Base-by-base conservation (phyloP, 371 early-diverging fungal genomes). In the Rhizopus delemar region DNA sequence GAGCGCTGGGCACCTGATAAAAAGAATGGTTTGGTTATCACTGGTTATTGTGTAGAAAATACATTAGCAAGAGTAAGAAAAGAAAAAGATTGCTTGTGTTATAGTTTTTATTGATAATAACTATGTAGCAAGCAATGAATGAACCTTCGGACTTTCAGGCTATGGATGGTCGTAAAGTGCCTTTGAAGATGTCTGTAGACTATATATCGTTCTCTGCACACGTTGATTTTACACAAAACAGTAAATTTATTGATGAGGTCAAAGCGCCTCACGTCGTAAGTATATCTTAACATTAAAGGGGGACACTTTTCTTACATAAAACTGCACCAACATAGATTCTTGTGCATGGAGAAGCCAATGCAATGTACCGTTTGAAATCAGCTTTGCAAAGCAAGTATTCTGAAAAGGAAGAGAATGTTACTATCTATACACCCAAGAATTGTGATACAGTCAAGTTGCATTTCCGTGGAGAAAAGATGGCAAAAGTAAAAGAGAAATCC, bases 161-260 rank as follows among this genome's bases (percentile, higher is more conserved):
- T 34, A 86, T 90, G 80, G 75, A 84, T 51, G 99, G 99, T 39
- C 84, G 88, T 32, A 91, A 84, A 52, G 81, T 99, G n/a, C 92
- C 94, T 46, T 78, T 98, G 9, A 83, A 91, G 7, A 87, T 98
- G 85, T 85, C 93, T 0, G 95, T 99, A 39, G 94, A 97, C 53
- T 99, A 97, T 73, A 94, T 99, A 16, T 98, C 99, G 0, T 99
- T 99, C 69, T 94, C 95, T 39, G 99, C 99, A 0, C 99, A 99
- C 66, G 99, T 99, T 8, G 99, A 99, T 77, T 99, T 90, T 72
- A 86, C 93, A 5, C 99, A 99, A 77, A 99, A 99, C 79, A 90
- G 90, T 52, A 87, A 93, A 67, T 99, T 99, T 72, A 99, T 99
- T 69, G 95, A 99, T 57, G 94, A 93, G 56, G 93, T 99, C 39